phyloP scores from a whole-genome alignment of 768 basidiomycete genomes.

The Terana coerulea region DNA sequence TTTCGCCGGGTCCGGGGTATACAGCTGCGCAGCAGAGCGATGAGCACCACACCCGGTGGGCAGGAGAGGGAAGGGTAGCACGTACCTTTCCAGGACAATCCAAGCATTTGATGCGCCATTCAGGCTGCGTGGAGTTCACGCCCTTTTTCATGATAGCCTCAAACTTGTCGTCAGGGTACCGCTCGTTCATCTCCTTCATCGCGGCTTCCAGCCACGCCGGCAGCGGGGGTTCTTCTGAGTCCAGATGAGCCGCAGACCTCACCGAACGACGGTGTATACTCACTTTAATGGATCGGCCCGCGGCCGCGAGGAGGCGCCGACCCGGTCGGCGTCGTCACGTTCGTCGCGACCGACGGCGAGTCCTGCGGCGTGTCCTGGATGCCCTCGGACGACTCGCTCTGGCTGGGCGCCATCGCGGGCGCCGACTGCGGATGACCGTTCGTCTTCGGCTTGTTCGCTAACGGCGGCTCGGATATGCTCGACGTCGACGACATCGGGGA shows the following conservation, averaged over 20 bases:
- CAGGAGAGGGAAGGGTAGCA: constrained; percentile 6
- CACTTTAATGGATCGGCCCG: constrained; percentile 10
- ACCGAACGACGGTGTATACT: constrained; percentile 5
- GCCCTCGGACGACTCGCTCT: constrained; percentile 14
- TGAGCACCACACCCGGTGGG: constrained; percentile 11
- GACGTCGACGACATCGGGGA: constrained; percentile 70
- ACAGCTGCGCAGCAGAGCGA: constrained; percentile 47
- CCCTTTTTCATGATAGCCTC: constrained; percentile 67
- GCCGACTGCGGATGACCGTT: constrained; percentile 47
- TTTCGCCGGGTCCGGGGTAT: constrained; percentile 87
- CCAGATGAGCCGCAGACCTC: not conserved
- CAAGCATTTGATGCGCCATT: constrained; percentile 89
- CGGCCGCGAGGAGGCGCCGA: constrained; percentile 9
- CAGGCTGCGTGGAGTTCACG: constrained; percentile 50
- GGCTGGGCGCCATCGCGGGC: constrained; percentile 15
- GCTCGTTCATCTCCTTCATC: constrained; percentile 61
- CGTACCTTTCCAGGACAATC: constrained; percentile 92
- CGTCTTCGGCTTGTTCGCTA: constrained; percentile 62
- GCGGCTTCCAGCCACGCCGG: constrained; percentile 72
- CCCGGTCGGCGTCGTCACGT: constrained; percentile 8
- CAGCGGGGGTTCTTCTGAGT: constrained; percentile 26
- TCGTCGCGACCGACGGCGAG: too few species aligned
- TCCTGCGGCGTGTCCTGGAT: constrained; percentile 5
- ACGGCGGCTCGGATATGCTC: constrained; percentile 68
- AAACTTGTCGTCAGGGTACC: constrained; percentile 81